Evolutionary conservation across 495 filamentous ascomycete genomes (phyloP), one percentile per base, ranked within the genome.

Genomic region (Hyaloscypha variabilis): DNA sequence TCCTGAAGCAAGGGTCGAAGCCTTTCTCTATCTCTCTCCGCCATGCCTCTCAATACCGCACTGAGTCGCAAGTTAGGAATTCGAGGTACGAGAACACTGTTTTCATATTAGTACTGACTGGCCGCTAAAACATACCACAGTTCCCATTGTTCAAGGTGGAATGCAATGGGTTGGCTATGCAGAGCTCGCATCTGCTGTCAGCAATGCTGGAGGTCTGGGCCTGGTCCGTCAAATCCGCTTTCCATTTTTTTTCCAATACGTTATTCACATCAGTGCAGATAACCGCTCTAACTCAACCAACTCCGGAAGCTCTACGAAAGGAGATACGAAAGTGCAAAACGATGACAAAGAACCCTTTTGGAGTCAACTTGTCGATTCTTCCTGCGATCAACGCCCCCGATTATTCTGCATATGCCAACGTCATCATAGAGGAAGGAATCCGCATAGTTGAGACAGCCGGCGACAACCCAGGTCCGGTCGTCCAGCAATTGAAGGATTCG

Each of bases 111-210:
- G n/a, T n/a, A n/a, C n/a, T n/a, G n/a, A n/a, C n/a, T n/a, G n/a
- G n/a, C n/a, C n/a, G n/a, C n/a, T n/a, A n/a, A n/a, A n/a, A n/a
- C n/a, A n/a, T n/a, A 52, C 65, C 49, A 66, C 69, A 95, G 93
- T 97, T 69, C 95, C 95, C 64, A 83, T 99, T n/a, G 92, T 99
- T 54, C 95, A 99, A 83, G 95, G 95, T 74, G 95, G 95, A 62
- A 97, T 97, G 93, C 93, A 97, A 69, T 75, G 74, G 74, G 76
- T 88, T 53, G 91, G 91, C 71, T 93, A 93, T 75, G 94, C 94
- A 54, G 94, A 97, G 77, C 85, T 99, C 73, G 94, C 93, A 63
- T 86, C 90, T 68, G 95, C 95, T 51, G 95, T 99, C 67, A 94
- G 88, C 77, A 99, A 97, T 74, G 95, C 95, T 13, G 95, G 95